These are phyloP conservation scores for Cordia subcordata DNA, from an alignment of 257 asterid species.

Conservation along the genomic window DNA sequence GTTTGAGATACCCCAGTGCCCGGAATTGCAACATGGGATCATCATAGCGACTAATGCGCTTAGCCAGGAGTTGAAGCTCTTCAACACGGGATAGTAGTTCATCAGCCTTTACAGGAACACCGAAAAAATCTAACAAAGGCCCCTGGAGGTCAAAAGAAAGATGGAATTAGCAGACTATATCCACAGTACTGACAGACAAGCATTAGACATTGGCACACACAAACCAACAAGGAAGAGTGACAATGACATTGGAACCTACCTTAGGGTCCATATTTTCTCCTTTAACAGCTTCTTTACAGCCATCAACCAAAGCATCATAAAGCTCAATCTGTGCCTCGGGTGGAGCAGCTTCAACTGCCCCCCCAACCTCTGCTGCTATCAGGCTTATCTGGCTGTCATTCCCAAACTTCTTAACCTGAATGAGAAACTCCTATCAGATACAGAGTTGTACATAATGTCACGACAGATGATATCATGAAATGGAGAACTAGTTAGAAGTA, in stretches of 20 bases:
- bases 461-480: neutral
- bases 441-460: neutral
- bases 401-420: conserved; percentile 94
- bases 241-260: conserved; percentile 36
- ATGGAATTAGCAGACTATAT: conserved; percentile 7
- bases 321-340: conserved; percentile 92
- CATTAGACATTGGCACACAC: neutral
- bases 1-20: conserved; percentile 77
- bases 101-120: conserved; percentile 96
- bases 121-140: conserved; percentile 93
- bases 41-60: conserved; percentile 78
- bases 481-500: neutral
- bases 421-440: neutral
- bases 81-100: conserved; percentile 85
- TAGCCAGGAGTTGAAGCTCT: conserved; percentile 93
- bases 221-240: neutral
- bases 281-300: conserved; percentile 82
- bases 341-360: conserved; percentile 89
- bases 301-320: conserved; percentile 85
- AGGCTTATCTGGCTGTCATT: conserved; percentile 77
- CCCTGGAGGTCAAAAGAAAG: conserved; percentile 39
- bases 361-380: conserved; percentile 93
- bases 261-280: conserved; percentile 68
- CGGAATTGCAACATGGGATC: conserved; percentile 88
- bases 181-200: neutral